phyloP scores from a whole-genome alignment of 148 eudicot species.

The Simmondsia chinensis region DNA sequence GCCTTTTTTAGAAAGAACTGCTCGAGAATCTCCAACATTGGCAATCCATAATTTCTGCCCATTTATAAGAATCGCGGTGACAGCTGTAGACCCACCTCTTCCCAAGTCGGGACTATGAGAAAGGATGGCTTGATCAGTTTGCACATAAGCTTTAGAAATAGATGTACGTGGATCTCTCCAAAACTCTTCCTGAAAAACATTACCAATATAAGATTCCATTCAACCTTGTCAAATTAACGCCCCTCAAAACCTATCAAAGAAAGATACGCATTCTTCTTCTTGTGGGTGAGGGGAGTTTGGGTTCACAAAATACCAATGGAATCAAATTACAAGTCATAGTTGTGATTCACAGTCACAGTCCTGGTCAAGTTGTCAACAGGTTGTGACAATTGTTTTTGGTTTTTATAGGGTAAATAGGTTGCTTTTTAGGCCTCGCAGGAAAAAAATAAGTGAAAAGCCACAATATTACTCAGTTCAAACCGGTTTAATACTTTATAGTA shows the following conservation, averaged over 20 bases:
- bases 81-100: constrained; percentile 88
- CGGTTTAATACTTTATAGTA: too few relatives aligned
- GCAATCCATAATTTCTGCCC: constrained; percentile 61
- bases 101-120: constrained; percentile 66
- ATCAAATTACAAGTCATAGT: too few relatives aligned
- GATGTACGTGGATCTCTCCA: constrained; percentile 56
- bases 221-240: background rate
- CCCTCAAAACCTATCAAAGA: background rate
- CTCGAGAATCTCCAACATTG: constrained; percentile 84
- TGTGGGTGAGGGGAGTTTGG: too few relatives aligned
- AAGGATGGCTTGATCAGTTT: constrained; percentile 69
- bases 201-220: background rate
- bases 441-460: too few relatives aligned
- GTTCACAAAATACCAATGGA: too few relatives aligned
- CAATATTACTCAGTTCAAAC: too few relatives aligned
- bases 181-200: constrained; percentile 48
- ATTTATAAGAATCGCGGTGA: constrained; percentile 67
- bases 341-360: too few relatives aligned
- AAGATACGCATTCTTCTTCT: too few relatives aligned
- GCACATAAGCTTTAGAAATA: constrained; percentile 64
- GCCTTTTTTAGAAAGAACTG: constrained; percentile 62
- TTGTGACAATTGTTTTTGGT: too few relatives aligned
- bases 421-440: too few relatives aligned
- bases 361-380: too few relatives aligned
- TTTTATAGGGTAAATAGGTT: too few relatives aligned